Conservation (phyloP, 345 rosid genomes). For the Fremontodendron californicum region DNA sequence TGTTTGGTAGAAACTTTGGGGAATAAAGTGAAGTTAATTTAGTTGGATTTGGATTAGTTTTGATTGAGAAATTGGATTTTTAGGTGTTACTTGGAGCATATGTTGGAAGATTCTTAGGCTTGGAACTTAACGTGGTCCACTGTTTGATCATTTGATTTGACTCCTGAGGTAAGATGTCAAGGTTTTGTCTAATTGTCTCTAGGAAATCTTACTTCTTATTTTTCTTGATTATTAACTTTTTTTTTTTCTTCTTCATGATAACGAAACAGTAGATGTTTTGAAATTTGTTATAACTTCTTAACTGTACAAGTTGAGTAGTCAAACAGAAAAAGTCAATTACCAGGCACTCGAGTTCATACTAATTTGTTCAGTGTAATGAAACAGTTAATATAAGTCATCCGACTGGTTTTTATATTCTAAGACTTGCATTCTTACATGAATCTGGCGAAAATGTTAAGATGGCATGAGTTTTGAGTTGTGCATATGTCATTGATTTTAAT, state of each 20-base stretch:
- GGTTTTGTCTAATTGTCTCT: slow-evolving; percentile 15
- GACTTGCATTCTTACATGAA: not conserved
- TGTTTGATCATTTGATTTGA: slow-evolving; percentile 41
- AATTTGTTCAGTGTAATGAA: not conserved
- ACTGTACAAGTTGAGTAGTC: not conserved
- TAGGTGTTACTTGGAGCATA: slow-evolving; percentile 67
- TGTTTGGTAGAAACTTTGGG: slow-evolving; percentile 8
- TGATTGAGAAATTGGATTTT: slow-evolving; percentile 51
- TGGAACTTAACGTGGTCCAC: slow-evolving; percentile 44
- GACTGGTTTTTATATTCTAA: not conserved
- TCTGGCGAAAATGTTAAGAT: not conserved
- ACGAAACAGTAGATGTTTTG: not conserved
- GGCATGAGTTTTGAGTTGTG: not conserved
- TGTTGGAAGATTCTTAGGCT: slow-evolving; percentile 67
- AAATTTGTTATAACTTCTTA: not conserved
- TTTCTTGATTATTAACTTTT: not conserved
- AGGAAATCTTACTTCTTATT: not conserved
- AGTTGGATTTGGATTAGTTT: slow-evolving; percentile 21
- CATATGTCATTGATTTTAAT: not conserved
- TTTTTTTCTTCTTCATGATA: not conserved
- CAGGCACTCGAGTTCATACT: not conserved
- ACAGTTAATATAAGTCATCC: not conserved
- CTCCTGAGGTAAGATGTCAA: slow-evolving; percentile 48
- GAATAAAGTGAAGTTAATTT: slow-evolving; percentile 16
- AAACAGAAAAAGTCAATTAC: not conserved